Percentiles rank a stretch among this genome's conserved stretches.
Conservation (phyloP, 306 rosid genomes). For the Fragaria vesca region DNA sequence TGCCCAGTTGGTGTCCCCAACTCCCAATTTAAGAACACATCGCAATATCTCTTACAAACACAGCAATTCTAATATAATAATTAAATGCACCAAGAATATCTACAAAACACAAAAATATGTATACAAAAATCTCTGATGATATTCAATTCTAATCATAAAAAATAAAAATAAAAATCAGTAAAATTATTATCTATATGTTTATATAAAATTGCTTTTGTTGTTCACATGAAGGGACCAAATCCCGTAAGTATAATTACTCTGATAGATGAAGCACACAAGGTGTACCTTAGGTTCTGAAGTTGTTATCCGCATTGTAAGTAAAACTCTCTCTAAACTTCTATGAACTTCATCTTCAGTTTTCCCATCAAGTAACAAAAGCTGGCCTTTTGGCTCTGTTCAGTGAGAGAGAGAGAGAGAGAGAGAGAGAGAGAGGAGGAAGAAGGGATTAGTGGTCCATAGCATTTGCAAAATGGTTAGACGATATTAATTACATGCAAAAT, state of each 20-base stretch:
- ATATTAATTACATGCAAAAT: background rate
- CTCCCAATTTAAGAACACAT: background rate
- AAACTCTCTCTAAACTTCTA: conserved; percentile 90
- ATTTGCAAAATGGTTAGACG: background rate
- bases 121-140: background rate
- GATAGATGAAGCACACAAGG: conserved; percentile 16
- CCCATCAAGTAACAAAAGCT: conserved; percentile 88
- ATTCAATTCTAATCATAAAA: background rate
- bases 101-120: background rate
- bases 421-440: conserved; percentile 1
- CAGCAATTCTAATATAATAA: background rate
- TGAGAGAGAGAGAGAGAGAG: background rate
- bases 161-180: background rate
- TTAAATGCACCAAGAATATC: background rate
- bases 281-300: conserved; percentile 92
- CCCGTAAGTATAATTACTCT: conserved; percentile 17
- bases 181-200: background rate
- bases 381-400: conserved; percentile 89
- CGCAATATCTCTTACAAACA: background rate
- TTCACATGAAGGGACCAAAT: conserved; percentile 1
- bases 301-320: conserved; percentile 86
- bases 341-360: conserved; percentile 85
- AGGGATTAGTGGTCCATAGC: background rate
- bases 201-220: background rate
- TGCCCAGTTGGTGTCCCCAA: background rate